phyloP scores from a whole-genome alignment of 352 stramenopile species.

The Phytophthora citricola region DNA sequence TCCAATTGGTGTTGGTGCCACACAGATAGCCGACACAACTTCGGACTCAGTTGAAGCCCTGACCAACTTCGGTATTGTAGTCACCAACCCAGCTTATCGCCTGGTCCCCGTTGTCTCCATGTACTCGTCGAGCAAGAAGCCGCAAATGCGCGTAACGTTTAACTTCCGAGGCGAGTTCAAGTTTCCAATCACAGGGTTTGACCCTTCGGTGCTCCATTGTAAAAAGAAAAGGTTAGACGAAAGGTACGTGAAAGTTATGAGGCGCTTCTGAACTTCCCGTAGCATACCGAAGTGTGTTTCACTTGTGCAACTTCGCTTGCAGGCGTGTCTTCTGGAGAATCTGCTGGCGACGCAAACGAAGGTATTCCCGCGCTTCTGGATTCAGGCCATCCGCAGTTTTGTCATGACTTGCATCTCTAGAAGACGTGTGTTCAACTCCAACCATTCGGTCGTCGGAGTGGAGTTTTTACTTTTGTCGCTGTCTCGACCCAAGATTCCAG shows the following conservation, averaged over 20 bases:
- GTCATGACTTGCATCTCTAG: slow-evolving; percentile 22
- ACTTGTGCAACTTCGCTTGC: neutral
- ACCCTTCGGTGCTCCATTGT: slow-evolving; percentile 72
- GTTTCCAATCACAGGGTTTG: slow-evolving; percentile 70
- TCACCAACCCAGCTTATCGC: slow-evolving; percentile 69
- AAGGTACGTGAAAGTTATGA: too few relatives aligned
- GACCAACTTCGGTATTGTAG: slow-evolving; percentile 36
- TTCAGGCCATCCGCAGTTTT: slow-evolving; percentile 3
- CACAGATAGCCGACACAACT: neutral
- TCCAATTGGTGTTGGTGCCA: neutral
- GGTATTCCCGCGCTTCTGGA: slow-evolving; percentile 5
- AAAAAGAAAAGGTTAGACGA: neutral
- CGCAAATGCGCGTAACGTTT: slow-evolving; percentile 73
- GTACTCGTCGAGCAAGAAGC: slow-evolving; percentile 77
- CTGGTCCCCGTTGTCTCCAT: slow-evolving; percentile 76
- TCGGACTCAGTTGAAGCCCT: neutral
- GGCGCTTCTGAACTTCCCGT: too few relatives aligned
- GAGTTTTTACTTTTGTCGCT: neutral
- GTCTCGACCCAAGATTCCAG: neutral
- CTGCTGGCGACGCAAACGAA: slow-evolving; percentile 5
- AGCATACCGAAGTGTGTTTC: too few relatives aligned
- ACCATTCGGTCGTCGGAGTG: neutral
- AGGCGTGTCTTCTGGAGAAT: slow-evolving; percentile 8
- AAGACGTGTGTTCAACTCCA: slow-evolving; percentile 7
- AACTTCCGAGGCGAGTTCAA: slow-evolving; percentile 82